Base-by-base conservation (phyloP, 2,329 filamentous ascomycete species). In the Mycosphaerella arachidis region DNA sequence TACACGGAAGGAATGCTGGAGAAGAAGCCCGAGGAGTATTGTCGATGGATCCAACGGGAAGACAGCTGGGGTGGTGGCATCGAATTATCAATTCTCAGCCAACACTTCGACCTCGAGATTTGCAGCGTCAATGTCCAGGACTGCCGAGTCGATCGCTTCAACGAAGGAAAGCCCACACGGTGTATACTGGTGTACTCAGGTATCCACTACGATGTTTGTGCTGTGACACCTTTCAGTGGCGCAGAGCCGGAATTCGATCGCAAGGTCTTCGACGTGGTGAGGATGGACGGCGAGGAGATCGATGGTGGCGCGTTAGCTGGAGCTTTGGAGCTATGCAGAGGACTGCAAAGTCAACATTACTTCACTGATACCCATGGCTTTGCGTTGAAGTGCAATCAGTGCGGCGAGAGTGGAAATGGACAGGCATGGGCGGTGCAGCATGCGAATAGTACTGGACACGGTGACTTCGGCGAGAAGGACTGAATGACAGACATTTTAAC, bases 61-160 rank as follows among this genome's bases (percentile, higher is more conserved):
- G 86, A 93, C 67, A 86, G 87, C 0, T 97, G 93, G 93, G 93
- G 93, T 55, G 93, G 93, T 5, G 91, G 87, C 6, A 96, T 97
- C 65, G 93, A 97, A 74, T 82, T 97, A 20, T 86, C 86, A 58
- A 93, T 96, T 59, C 77, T 97, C 16, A 90, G 90, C 43, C 85
- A 92, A 63, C 86, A 94, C 57, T 96, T 96, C 72, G 85, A 88
- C 61, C 83, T 96, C 30, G 91, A 96, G 72, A 91, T 96, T 55
- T 90, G 86, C 74, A 90, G 89, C 43, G 88, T 93, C 64, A 91
- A 96, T 72, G 91, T 96, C 2, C 81, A 88, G 68, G 83, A 85
- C 43, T 73, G 86, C 12, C 77, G 85, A 12, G 79, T 91, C 6
- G 88, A 91, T 68, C 84, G 84, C 5, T 95, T 93, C 76, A 95